Evolutionary conservation across 192 early-diverging fungal species (phyloP), one percentile per base, ranked within the genome.

Genomic region (Coemansia sp.): DNA sequence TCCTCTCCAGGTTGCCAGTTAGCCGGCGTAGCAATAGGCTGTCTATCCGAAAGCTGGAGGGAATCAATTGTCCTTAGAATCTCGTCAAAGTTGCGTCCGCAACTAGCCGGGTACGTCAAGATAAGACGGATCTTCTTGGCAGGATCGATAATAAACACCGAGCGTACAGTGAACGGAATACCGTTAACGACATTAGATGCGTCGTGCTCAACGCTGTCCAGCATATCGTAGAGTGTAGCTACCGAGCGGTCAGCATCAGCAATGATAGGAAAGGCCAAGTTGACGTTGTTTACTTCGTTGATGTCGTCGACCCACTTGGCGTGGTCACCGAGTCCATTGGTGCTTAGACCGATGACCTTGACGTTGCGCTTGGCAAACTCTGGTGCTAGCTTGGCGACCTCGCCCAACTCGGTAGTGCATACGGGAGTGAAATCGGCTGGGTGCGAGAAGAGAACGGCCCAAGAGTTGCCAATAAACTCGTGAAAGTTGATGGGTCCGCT

Each of bases 401-500:
- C 89, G 59, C 95, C 97, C 66, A 99, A 91, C 85, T 99, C 97
- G 14, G 95, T 97, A 36, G 95, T 97, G 86, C 96, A 97, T 27
- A 96, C 95, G 32, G 95, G 95, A 25, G 85, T 97, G 62, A 96
- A 97, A 86, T 97, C 94, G 63, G 94, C 97, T 14, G 97, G 97
- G 77, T 99, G 97, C 31, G 97, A 99, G 84, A 99, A 99, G n/a
- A 99, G 90, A 39, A 99, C 86, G 42, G 87, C 92, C 97, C 97
- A 99, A 12, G 87, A 87, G 73, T 88, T 86, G 61, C 88, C 87
- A 58, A 96, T 93, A 58, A 87, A 95, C 15, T 91, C 85, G 76
- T 99, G 94, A 86, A 99, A 96, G 68, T 92, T 83, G 85, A 99
- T 91, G n/a, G 70, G 66, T 66, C 97, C 97, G 69, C 90, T 69